Conservation (phyloP, 345 rosid genomes). For the Erysimum cheiranthoides region DNA sequence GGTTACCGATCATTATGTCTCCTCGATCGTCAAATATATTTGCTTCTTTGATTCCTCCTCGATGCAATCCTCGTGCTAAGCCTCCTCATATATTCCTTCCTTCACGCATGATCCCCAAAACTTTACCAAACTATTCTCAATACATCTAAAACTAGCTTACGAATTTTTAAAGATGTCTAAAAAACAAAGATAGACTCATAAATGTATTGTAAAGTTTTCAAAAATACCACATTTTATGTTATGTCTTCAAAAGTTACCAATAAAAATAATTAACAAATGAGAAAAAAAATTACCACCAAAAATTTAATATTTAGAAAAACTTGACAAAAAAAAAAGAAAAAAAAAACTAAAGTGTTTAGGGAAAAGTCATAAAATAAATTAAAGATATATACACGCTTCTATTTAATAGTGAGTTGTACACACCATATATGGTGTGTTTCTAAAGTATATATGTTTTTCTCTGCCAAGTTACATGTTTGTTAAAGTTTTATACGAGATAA, state of each 20-base stretch:
- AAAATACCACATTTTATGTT: not conserved
- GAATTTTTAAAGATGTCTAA: no score
- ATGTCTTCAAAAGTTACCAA: no score
- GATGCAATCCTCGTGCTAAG: no score
- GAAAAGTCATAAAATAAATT: not conserved
- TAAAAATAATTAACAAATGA: no score
- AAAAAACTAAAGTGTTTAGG: not conserved
- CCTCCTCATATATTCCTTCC: not conserved
- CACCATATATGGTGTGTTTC: not conserved
- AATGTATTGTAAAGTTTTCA: not conserved
- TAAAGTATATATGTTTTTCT: constrained; percentile 9
- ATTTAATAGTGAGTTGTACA: constrained; percentile 14
- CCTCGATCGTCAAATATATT: no score
- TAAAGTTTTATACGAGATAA: constrained; percentile 30
- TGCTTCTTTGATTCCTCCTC: no score
- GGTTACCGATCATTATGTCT: no score
- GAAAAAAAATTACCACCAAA: no score
- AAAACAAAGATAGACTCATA: not conserved
- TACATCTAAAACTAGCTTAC: not conserved
- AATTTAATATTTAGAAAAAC: no score
- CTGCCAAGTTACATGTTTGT: constrained; percentile 12
- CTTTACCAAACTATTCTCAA: not conserved
- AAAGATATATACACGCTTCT: not conserved
- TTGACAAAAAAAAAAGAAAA: no score
- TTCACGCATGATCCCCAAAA: not conserved